These are phyloP conservation scores for Euphorbia tirucalli DNA, from an alignment of 345 rosid species.

Conservation along the genomic window DNA sequence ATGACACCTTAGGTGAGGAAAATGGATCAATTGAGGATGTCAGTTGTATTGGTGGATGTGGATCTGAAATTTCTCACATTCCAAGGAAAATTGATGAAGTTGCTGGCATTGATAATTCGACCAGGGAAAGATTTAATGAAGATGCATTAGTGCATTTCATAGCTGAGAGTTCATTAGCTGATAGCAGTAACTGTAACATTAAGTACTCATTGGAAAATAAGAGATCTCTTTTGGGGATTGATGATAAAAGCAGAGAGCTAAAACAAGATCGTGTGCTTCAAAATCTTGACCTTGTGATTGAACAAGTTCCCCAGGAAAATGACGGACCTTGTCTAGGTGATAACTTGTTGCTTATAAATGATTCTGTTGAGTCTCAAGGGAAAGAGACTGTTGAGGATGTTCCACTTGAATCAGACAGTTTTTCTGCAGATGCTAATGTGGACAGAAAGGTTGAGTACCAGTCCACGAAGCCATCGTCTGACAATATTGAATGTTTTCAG, in stretches of 20 bases:
- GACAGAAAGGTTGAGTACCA: conserved; percentile 17
- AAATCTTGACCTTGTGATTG: conserved; percentile 23
- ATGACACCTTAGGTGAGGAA: conserved; percentile 19
- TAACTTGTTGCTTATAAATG: conserved; percentile 21
- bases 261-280: conserved; percentile 29
- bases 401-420: conserved; percentile 19
- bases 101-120: conserved; percentile 13
- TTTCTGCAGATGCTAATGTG: conserved; percentile 7
- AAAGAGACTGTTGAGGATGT: conserved; percentile 20
- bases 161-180: conserved; percentile 14
- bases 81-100: conserved; percentile 30
- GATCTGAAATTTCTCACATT: conserved; percentile 17
- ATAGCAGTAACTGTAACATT: conserved; percentile 13
- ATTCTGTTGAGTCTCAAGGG: conserved; percentile 26
- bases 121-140: conserved; percentile 4
- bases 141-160: conserved; percentile 14
- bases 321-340: conserved; percentile 7
- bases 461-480: conserved; percentile 16
- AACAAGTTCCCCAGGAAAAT: conserved; percentile 23
- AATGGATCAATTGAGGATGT: conserved; percentile 20
- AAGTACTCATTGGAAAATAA: conserved; percentile 17
- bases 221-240: conserved; percentile 22
- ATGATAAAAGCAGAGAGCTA: conserved; percentile 27
- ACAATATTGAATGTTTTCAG: conserved; percentile 20
- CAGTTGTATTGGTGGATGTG: conserved; percentile 17